A percentile compares a stretch with the other conserved stretches of the same genome.
Conservation (phyloP, 2,329 filamentous ascomycete genomes). For the Sclerotinia trifoliorum region DNA sequence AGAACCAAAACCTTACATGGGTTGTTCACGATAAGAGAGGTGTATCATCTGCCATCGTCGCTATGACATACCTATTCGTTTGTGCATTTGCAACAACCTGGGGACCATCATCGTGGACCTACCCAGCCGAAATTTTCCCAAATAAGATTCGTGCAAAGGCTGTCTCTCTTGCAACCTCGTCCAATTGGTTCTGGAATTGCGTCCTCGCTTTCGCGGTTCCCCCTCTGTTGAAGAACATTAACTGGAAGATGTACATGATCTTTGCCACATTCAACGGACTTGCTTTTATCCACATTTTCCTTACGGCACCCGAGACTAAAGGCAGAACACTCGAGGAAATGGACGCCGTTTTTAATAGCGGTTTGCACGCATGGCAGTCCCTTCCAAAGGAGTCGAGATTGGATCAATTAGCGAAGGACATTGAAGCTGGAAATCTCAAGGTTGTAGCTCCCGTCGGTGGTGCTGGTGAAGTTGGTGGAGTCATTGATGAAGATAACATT, state of each 20-base stretch:
- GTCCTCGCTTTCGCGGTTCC: constrained; percentile 54
- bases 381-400: constrained; percentile 45
- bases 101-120: constrained; percentile 50
- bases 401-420: constrained; percentile 49
- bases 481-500: constrained; percentile 1
- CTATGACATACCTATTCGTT: constrained; percentile 65
- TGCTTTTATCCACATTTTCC: constrained; percentile 57
- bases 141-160: constrained; percentile 69
- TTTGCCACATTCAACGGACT: constrained; percentile 70
- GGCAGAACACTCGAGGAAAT: constrained; percentile 76
- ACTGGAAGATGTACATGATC: constrained; percentile 61
- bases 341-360: constrained; percentile 67
- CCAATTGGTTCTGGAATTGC: constrained; percentile 78
- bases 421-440: constrained; percentile 43
- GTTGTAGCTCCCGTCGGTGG: constrained; percentile 27
- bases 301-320: constrained; percentile 66
- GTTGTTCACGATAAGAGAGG: constrained; percentile 51
- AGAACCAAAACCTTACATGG: constrained; percentile 55
- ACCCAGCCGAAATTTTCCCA: constrained; percentile 67
- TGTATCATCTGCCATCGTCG: constrained; percentile 36
- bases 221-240: constrained; percentile 49
- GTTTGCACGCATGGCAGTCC: constrained; percentile 57
- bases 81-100: constrained; percentile 65
- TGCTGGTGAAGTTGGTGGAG: neutral
- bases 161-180: constrained; percentile 70